These are phyloP conservation scores for Cucumis cinereus DNA, from an alignment of 306 rosid genomes.

Conservation along the genomic window DNA sequence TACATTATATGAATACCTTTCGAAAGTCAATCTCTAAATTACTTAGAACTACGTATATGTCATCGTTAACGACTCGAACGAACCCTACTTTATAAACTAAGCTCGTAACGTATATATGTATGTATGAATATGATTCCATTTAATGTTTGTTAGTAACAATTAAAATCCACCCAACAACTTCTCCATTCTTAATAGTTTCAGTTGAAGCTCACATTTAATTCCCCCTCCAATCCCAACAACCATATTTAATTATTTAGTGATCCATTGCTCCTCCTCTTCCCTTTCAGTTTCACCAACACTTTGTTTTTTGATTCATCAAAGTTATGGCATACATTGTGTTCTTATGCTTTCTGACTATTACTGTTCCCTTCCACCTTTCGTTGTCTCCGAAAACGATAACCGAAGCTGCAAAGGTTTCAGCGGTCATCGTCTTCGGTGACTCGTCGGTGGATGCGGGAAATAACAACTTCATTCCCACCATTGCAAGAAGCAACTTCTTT, in stretches of 20 bases:
- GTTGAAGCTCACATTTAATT: background rate
- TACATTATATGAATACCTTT: background rate
- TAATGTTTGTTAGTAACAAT: slow-evolving; percentile 5
- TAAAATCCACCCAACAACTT: background rate
- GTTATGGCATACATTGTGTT: slow-evolving; percentile 8
- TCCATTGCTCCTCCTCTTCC: background rate
- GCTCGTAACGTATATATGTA: too few species aligned
- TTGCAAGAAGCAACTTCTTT: slow-evolving; percentile 70
- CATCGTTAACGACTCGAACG: too few species aligned
- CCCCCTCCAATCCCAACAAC: background rate
- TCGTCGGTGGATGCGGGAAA: slow-evolving; percentile 90
- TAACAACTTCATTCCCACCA: slow-evolving; percentile 72
- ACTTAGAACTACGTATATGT: too few species aligned
- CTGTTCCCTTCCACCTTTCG: slow-evolving; percentile 1
- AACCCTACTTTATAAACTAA: too few species aligned
- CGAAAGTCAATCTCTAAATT: background rate
- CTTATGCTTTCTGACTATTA: slow-evolving; percentile 11
- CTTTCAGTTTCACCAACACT: background rate
- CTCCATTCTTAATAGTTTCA: background rate
- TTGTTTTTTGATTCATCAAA: background rate
- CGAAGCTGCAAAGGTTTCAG: slow-evolving; percentile 44
- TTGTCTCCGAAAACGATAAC: background rate
- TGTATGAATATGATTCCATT: background rate
- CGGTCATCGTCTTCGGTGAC: slow-evolving; percentile 73
- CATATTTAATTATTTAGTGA: background rate